A percentile compares a stretch with the other conserved stretches of the same genome.
Conservation (phyloP, 495 filamentous ascomycete species). For the Achaetomiella virescens region DNA sequence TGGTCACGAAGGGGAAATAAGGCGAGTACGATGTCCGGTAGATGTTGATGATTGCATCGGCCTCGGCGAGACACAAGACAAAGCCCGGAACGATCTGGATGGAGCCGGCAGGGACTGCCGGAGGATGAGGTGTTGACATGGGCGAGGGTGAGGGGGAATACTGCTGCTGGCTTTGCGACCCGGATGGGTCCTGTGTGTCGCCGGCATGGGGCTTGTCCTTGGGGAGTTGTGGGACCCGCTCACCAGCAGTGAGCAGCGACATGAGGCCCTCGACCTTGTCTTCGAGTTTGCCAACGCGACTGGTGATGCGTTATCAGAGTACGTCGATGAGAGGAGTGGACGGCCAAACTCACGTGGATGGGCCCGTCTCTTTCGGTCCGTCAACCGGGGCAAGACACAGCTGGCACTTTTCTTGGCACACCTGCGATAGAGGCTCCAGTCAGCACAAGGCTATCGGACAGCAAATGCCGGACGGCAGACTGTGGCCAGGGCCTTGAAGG, state of each 20-base stretch:
- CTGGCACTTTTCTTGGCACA: too few species aligned
- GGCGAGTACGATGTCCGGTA: conserved; percentile 20
- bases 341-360: conserved; percentile 10
- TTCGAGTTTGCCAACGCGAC: conserved; percentile 27
- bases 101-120: not conserved
- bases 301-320: not conserved
- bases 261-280: conserved; percentile 31
- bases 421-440: too few species aligned
- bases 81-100: conserved; percentile 21
- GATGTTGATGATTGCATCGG: conserved; percentile 8
- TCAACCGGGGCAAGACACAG: too few species aligned
- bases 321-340: not conserved
- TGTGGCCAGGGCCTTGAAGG: too few species aligned
- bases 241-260: conserved; percentile 22
- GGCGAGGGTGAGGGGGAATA: not conserved
- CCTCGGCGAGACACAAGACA: conserved; percentile 14
- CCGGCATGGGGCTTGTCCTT: too few species aligned
- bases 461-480: too few species aligned
- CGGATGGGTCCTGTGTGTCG: not conserved
- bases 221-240: conserved; percentile 13
- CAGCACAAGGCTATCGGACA: too few species aligned
- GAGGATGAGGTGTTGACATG: not conserved
- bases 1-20: conserved; percentile 24
- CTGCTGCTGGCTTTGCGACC: not conserved
- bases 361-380: not conserved